Conservation (phyloP, 2,329 filamentous ascomycete species). For the Neobulgaria alba region DNA sequence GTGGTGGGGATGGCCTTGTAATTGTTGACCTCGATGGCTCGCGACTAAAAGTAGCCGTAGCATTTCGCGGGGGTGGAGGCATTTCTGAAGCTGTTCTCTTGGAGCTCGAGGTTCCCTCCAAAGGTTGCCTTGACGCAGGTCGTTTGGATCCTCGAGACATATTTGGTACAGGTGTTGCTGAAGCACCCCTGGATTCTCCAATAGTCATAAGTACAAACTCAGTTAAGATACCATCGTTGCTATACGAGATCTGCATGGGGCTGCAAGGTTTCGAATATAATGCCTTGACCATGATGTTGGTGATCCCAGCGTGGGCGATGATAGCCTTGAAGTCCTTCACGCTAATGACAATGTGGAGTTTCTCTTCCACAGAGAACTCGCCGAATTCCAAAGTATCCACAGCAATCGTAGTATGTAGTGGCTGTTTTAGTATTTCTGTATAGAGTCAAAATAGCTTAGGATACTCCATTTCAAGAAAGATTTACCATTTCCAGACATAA, state of each 20-base stretch:
- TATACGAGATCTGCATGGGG: constrained; percentile 66
- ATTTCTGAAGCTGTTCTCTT: constrained; percentile 20
- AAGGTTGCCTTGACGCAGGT: constrained; percentile 21
- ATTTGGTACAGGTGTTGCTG: constrained; percentile 21
- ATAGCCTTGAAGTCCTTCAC: constrained; percentile 79
- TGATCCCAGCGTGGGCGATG: constrained; percentile 63
- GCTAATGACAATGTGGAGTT: constrained; percentile 70
- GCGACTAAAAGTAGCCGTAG: constrained; percentile 14
- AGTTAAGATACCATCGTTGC: constrained; percentile 57
- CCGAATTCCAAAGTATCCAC: constrained; percentile 71
- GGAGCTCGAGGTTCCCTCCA: constrained; percentile 23
- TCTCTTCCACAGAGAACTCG: constrained; percentile 63
- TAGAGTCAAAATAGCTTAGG: constrained; percentile 9
- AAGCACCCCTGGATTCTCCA: constrained; percentile 43
- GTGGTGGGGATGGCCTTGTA: constrained; percentile 43
- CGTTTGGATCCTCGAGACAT: constrained; percentile 21
- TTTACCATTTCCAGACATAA: constrained; percentile 56
- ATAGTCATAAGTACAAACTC: constrained; percentile 80
- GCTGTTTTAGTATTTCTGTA: constrained; percentile 67
- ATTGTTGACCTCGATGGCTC: constrained; percentile 22
- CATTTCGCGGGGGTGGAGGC: constrained; percentile 20
- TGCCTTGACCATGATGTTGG: constrained; percentile 57
- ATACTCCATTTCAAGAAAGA: not conserved
- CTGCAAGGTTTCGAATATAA: constrained; percentile 62
- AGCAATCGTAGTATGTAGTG: constrained; percentile 70